These are phyloP conservation scores for Acer saccharum DNA, from an alignment of 345 rosid genomes.

Conservation along the genomic window DNA sequence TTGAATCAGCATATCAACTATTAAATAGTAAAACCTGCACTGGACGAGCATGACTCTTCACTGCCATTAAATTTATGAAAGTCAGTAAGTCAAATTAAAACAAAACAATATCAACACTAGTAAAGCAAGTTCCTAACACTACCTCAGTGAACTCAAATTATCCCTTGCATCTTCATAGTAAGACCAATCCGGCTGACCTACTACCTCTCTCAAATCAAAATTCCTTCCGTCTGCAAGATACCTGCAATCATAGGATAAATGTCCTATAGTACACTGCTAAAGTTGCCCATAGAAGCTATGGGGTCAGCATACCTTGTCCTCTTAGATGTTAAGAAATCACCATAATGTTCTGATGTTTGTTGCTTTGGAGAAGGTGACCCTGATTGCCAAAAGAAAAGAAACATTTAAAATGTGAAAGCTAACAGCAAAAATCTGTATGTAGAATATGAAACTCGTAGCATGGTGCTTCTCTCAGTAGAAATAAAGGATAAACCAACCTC, in stretches of 20 bases:
- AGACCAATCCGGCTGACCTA: conserved; percentile 41
- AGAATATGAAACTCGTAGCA: neutral
- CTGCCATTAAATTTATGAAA: conserved; percentile 46
- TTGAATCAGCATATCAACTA: conserved; percentile 7
- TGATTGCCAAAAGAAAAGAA: conserved; percentile 22
- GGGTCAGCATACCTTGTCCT: conserved; percentile 37
- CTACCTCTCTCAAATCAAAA: conserved; percentile 29
- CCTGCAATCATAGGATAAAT: conserved; percentile 31
- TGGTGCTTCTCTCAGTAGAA: neutral
- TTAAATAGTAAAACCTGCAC: conserved; percentile 58
- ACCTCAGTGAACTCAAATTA: conserved; percentile 60
- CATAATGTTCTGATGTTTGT: conserved; percentile 32
- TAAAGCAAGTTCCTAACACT: conserved; percentile 26
- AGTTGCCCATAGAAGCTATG: conserved; percentile 23
- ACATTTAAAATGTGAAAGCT: neutral
- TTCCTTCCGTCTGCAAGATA: conserved; percentile 17
- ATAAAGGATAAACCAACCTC: neutral
- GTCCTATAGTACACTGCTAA: conserved; percentile 5
- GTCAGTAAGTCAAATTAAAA: conserved; percentile 17
- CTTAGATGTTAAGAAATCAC: conserved; percentile 30
- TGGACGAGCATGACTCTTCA: conserved; percentile 86
- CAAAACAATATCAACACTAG: conserved; percentile 12
- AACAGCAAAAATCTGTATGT: neutral
- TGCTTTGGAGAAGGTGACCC: conserved; percentile 44
- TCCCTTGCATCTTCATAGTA: conserved; percentile 52